These are phyloP conservation scores for Streptanthus diversifolius DNA, from an alignment of 345 rosid genomes.

Conservation along the genomic window DNA sequence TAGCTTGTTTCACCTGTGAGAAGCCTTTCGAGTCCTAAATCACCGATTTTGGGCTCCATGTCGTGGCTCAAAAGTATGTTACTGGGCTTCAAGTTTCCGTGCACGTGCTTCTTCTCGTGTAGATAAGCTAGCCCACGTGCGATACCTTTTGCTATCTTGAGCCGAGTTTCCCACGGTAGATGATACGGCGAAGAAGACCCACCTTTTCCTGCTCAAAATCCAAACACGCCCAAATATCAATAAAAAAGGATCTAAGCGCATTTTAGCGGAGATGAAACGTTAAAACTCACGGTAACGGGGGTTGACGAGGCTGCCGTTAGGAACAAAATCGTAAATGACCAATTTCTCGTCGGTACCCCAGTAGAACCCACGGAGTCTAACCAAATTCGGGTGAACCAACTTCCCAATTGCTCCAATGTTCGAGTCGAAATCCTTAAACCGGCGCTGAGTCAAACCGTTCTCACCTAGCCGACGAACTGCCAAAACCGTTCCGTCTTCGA, in stretches of 20 bases:
- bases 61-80: constrained; percentile 64
- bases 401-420: constrained; percentile 73
- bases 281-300: constrained; percentile 77
- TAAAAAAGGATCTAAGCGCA: not conserved
- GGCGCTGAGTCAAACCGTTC: constrained; percentile 47
- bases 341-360: constrained; percentile 75
- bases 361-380: constrained; percentile 74
- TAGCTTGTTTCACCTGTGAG: constrained; percentile 56
- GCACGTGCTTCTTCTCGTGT: constrained; percentile 88
- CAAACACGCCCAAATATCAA: not conserved
- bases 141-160: constrained; percentile 70
- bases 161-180: constrained; percentile 81
- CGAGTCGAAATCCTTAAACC: constrained; percentile 76
- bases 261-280: not conserved
- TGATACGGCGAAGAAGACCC: constrained; percentile 57
- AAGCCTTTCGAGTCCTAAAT: constrained; percentile 80
- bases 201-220: constrained; percentile 52
- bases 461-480: constrained; percentile 86
- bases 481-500: constrained; percentile 65
- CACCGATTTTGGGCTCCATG: constrained; percentile 80
- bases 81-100: constrained; percentile 87
- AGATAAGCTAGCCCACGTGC: constrained; percentile 78
- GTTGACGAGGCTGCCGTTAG: constrained; percentile 75
- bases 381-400: constrained; percentile 82
- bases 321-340: constrained; percentile 68